Evolutionary conservation across 2,329 filamentous ascomycete species (phyloP), one percentile per base, ranked within the genome.

Genomic region (Paraphoma chrysanthemicola): DNA sequence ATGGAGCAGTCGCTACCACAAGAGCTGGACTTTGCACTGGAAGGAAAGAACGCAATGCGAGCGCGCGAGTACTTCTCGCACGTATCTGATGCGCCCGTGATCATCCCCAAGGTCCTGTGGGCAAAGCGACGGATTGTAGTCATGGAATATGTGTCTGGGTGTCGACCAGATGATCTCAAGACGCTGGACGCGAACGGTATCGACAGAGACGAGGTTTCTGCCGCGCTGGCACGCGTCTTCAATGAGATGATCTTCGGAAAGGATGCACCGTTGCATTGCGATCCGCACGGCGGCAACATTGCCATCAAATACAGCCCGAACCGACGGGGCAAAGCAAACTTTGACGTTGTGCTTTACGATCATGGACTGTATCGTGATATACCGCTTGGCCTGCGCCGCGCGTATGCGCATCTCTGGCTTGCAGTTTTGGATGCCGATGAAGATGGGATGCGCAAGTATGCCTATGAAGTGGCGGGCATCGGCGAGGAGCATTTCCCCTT

Each of bases 161-260:
- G 87, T 66, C 89, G 95, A 17, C 90, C 93, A 2, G 95, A 99
- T 74, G 94, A 99, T 72, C 85, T 98, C 1, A 87, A 86, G 14
- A 98, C 91, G 72, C 82, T 99, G 3, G 95, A 98, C 75, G 81
- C 84, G 6, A 90, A 96, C 73, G 85, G 87, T 55, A 99, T 99
- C 72, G 92, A 96, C 76, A 88, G 95, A 17, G 95, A 98, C 72
- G 94, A 98, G 77, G 95, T 99, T 5, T 96, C 93, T 0, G 93
- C 94, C 1, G 90, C 93, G 0, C 82, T 99, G 4, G 90, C 95
- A 0, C 88, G 89, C 56, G 92, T 99, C 56, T 99, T 99, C 84
- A 99, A 99, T 81, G 93, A 98, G 75, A 99, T 99, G 95, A 97
- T 99, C 66, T 99, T 99, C 65, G 93, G 94, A 47, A 86, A 89